A percentile compares a stretch with the other conserved stretches of the same genome.
Evolutionary conservation across 441 rosid species (phyloP).

Genomic region (Pelargonium fulgidum): DNA sequence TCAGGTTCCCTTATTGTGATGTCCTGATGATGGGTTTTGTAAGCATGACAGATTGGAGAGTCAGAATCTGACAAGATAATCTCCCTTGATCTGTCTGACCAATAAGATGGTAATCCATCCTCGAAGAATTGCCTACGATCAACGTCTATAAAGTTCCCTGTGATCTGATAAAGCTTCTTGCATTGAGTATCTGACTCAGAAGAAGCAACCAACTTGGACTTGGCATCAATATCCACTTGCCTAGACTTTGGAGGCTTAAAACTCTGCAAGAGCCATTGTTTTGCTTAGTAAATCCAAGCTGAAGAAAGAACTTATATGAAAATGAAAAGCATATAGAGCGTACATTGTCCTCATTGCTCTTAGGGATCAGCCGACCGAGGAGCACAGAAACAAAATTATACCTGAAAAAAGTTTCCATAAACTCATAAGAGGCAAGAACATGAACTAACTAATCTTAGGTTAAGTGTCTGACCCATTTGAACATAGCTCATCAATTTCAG

Average conservation of each 20-base stretch:
- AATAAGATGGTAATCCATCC: constrained; percentile 22
- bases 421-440: constrained; percentile 26
- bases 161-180: constrained; percentile 19
- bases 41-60: constrained; percentile 24
- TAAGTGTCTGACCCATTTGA: constrained; percentile 45
- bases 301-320: constrained; percentile 17
- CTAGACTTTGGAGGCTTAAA: constrained; percentile 21
- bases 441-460: constrained; percentile 3
- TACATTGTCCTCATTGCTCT: constrained; percentile 36
- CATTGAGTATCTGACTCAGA: constrained; percentile 25
- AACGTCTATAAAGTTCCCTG: constrained; percentile 26
- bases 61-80: constrained; percentile 21
- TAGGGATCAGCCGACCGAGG: constrained; percentile 43
- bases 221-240: constrained; percentile 20
- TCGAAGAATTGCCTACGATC: constrained; percentile 27
- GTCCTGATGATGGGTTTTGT: constrained; percentile 19
- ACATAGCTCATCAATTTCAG: constrained; percentile 37
- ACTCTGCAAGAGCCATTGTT: constrained; percentile 27
- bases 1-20: constrained; percentile 25
- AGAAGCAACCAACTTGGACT: constrained; percentile 24
- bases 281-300: constrained; percentile 17
- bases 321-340: constrained; percentile 20
- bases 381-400: constrained; percentile 42
- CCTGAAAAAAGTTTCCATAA: constrained; percentile 36
- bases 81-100: constrained; percentile 26